phyloP scores from a whole-genome alignment of 169 alveolate genomes.

The Perkinsus marinus region DNA sequence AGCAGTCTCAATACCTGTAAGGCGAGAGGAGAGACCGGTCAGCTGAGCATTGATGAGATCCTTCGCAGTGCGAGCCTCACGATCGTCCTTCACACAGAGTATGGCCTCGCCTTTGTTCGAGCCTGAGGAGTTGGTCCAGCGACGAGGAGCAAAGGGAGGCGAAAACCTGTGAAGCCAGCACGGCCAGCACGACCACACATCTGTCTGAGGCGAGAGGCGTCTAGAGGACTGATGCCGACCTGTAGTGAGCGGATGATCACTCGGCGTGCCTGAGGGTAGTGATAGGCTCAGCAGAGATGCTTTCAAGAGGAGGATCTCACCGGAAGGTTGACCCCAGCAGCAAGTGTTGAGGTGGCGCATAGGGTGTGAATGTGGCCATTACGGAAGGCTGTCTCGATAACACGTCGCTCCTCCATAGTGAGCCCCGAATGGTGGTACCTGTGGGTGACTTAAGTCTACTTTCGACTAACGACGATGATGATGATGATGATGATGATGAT shows the following conservation, averaged over 20 bases:
- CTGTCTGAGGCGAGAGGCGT: constrained; percentile 27
- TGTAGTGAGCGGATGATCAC: constrained; percentile 38
- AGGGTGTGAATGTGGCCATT: constrained; percentile 28
- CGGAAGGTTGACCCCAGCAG: constrained; percentile 60
- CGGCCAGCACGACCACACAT: constrained; percentile 60
- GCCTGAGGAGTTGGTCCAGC: background rate
- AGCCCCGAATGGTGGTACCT: constrained; percentile 45
- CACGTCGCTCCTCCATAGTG: constrained; percentile 26
- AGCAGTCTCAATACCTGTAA: background rate
- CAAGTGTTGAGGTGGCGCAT: constrained; percentile 51
- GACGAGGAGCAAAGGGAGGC: background rate
- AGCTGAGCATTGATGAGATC: background rate
- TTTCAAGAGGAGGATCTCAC: background rate
- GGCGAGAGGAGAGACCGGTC: background rate
- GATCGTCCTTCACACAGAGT: background rate
- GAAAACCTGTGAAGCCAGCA: constrained; percentile 18
- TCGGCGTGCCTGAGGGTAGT: constrained; percentile 25
- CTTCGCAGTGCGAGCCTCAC: background rate
- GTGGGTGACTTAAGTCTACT: too few species aligned
- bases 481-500: too few species aligned
- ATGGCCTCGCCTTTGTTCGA: background rate
- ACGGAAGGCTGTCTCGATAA: constrained; percentile 34
- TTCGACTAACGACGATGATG: too few species aligned
- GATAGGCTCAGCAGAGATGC: background rate
- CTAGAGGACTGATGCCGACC: constrained; percentile 29